Base-by-base conservation (phyloP, 768 basidiomycete genomes). In the Suillus spraguei region DNA sequence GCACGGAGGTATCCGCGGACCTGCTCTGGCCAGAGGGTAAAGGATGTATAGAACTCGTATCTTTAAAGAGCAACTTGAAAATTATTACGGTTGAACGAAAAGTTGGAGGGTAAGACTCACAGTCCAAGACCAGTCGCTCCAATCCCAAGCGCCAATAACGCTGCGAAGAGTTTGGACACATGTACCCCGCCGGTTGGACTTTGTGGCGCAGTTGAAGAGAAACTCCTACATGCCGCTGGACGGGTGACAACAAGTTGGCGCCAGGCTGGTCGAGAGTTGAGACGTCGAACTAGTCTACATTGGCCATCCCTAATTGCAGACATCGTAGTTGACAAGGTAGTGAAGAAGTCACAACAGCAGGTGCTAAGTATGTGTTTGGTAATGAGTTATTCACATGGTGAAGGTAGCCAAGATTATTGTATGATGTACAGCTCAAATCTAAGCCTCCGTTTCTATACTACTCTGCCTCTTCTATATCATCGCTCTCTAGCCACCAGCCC, bases 11-110 rank as follows among this genome's bases (percentile, higher is more conserved):
- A 89, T 36, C 76, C 72, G 5, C 88, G 83, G 3, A 92, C 73
- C 66, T 87, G 84, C 13, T 72, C 70, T 2, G 91, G 91, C 90
- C 89, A 92, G 64, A 87, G 79, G 0, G 85, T 86, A 74, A 89
- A 77, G 13, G 81, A 78, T 8, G 74, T 73, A 69, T 86, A 89
- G 50, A 87, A 77, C n/a, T 84, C 79, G 67, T 84, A 85, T 32
- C 87, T 88, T 65, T 53, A 36, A 42, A 46, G 50, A 59, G 58
- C 10, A 20, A 49, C 24, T 32, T 49, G 24, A 16, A 56, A 22
- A 28, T 56, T 56, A 56, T 56, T 20, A 24, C 1, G 20, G 33
- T 9, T 46, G 11, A 47, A 47, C n/a, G 7, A 63, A 35, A 32
- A 50, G 28, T 63, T 5, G 53, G 54, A 22, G n/a, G 33, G 28